A percentile compares a stretch with the other conserved stretches of the same genome.
Conservation (phyloP, 805 yeast species). For the Teunomyces kruisii region DNA sequence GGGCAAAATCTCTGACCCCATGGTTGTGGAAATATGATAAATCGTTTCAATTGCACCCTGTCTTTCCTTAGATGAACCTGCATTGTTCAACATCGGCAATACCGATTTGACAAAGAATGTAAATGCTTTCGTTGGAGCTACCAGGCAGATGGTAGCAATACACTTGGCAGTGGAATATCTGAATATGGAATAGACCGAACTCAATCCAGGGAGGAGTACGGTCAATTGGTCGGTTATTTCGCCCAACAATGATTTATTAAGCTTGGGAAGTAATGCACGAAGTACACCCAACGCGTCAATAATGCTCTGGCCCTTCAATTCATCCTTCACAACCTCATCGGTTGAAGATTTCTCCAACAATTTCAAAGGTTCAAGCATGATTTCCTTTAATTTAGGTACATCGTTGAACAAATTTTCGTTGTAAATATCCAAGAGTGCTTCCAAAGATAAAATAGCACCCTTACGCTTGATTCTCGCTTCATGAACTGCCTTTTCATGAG, state of each 20-base stretch:
- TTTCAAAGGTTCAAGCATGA: constrained; percentile 66
- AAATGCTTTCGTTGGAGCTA: constrained; percentile 68
- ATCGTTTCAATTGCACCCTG: constrained; percentile 94
- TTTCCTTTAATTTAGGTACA: constrained; percentile 63
- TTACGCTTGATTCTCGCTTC: constrained; percentile 79
- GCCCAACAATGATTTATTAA: constrained; percentile 49
- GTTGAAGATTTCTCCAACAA: constrained; percentile 28
- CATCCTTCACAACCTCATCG: constrained; percentile 34
- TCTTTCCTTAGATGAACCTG: constrained; percentile 65
- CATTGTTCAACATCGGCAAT: constrained; percentile 78
- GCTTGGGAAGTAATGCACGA: constrained; percentile 66
- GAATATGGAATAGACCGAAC: constrained; percentile 75
- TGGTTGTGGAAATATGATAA: constrained; percentile 76
- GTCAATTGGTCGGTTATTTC: constrained; percentile 47
- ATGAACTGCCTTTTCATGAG: constrained; percentile 60
- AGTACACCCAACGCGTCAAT: constrained; percentile 85
- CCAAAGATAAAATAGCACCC: constrained; percentile 77
- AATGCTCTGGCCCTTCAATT: constrained; percentile 66
- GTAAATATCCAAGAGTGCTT: constrained; percentile 53
- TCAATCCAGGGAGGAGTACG: constrained; percentile 53
- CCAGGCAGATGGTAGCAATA: constrained; percentile 73
- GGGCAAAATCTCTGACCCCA: constrained; percentile 90
- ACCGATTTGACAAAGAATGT: constrained; percentile 75
- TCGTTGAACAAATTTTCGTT: constrained; percentile 53
- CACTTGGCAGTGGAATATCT: constrained; percentile 90